Base-by-base conservation (phyloP, 495 filamentous ascomycete species). In the Saxophila tyrrhenica region DNA sequence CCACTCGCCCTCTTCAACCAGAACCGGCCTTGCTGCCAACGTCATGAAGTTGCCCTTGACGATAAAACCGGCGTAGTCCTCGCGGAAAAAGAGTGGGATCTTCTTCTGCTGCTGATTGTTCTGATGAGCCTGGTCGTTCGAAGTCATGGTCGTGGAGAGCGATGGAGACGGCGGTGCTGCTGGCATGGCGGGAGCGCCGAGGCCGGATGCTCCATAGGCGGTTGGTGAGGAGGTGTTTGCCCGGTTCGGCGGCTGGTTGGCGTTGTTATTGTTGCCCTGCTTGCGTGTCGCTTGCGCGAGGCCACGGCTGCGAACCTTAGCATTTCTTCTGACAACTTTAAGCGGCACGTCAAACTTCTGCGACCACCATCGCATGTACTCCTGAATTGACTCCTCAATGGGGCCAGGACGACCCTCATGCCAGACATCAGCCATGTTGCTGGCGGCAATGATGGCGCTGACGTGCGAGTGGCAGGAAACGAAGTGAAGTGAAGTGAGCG, bases 1-100 rank as follows among this genome's bases (percentile, higher is more conserved):
- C 90, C 90, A 96, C 64, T 96, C 90, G 29, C 88, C 89, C 56
- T 86, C 77, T 66, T 95, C 90, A 24, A 95, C 84, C 49, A 87
- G 84, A 67, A 86, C 86, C 9, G 90, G 90, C 64, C 86, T 85
- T 48, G 86, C 86, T 61, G 88, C 91, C 42, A 96, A 70, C 20
- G 90, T 95, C 85, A 94, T 87, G 67, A 95, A 95, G 70, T 95
- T 96, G 43, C 90, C 90, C 70, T 87, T 94, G 57, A 95, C 90
- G 54, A 94, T 91, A 57, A 94, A 78, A 60, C 82, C 84, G 42
- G 85, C 81, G 64, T 89, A 86, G 59, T 84, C 79, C 55, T 89
- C 81, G 61, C 87, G 83, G 67, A 90, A 85, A 68, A 83, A 85
- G 67, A 79, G 82, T 62, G 87, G 74, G 62, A 71, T 64, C 52